Evolutionary conservation across 1,284 basidiomycete genomes (phyloP), one percentile per base, ranked within the genome.

Genomic region (Boletus semigastroideus): DNA sequence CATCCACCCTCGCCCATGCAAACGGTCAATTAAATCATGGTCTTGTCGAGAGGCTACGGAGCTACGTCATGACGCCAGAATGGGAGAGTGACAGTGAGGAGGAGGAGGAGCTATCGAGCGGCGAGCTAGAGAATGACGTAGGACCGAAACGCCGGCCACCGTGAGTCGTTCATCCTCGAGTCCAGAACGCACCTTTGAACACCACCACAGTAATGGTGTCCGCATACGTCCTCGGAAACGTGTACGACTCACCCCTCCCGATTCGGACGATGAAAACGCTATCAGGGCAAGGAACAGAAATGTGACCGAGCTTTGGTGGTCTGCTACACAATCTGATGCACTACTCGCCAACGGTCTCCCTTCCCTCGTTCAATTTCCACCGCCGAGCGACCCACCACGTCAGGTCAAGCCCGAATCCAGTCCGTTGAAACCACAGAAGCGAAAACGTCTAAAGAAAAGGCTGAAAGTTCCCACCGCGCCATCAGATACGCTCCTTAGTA

Each of bases 271-370:
- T 28, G 72, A 74, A 37, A 37, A 11, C 28, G 39, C 22, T 4
- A 5, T 39, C 16, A 52, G 44, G 31, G 52, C 62, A 40, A 49
- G 47, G 48, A 63, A 68, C 45, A 72, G 74, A 46, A 76, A 80
- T 19, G 63, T 77, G 4, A 71, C 78, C 11, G 80, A 85, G 30
- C 69, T 87, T 7, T 91, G 89, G 89, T 91, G 88, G 88, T 74
- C 78, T 33, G 86, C 82, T 7, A 75, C 82, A 48, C 80, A 82
- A 58, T 82, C 79, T 1, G 80, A 86, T 55, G 62, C 72, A 5
- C 72, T 90, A 31, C 68, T 89, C 30, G 78, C 75, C 17, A 87
- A 86, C 54, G 86, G 84, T 3, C 72, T 90, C 20, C 86, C 88
- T 12, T 66, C 68, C 7, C 77, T 86, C 36, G 75, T 74, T 5